A percentile compares a stretch with the other conserved stretches of the same genome.
phyloP scores from a whole-genome alignment of 331 rosid species.

The Erythrophleum ivorense region DNA sequence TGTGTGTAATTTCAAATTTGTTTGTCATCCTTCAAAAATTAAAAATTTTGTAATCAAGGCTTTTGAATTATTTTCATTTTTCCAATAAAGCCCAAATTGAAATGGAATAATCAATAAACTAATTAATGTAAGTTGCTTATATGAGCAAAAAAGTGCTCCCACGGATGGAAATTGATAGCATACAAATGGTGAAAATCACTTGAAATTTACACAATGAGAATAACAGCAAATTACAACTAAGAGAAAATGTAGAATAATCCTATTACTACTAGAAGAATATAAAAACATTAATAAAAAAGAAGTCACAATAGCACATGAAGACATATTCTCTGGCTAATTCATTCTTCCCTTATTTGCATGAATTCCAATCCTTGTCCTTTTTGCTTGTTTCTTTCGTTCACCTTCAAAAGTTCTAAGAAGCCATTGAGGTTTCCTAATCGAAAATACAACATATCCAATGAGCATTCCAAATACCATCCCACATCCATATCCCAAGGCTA shows the following conservation, averaged over 20 bases:
- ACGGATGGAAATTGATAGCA: too few relatives aligned
- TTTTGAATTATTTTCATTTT: too few relatives aligned
- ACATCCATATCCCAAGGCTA: constrained; percentile 25
- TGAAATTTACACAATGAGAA: too few relatives aligned
- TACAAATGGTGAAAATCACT: too few relatives aligned
- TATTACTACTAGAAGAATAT: neutral
- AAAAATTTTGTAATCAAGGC: too few relatives aligned
- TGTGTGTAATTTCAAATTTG: too few relatives aligned
- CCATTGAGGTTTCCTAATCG: neutral
- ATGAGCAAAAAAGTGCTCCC: too few relatives aligned
- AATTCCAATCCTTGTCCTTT: neutral
- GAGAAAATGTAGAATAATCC: neutral
- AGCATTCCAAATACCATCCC: constrained; percentile 26
- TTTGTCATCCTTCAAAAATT: too few relatives aligned
- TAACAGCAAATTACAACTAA: too few relatives aligned
- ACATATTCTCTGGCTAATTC: neutral
- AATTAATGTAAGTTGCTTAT: too few relatives aligned
- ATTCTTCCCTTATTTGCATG: neutral
- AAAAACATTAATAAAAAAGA: neutral
- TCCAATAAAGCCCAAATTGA: too few relatives aligned
- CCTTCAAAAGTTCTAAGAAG: neutral
- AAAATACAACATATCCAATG: neutral
- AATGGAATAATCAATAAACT: too few relatives aligned
- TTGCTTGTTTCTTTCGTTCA: neutral
- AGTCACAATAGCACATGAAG: neutral